Conservation (phyloP, 2,329 filamentous ascomycete species). For the Pseudocercospora macadamiae region DNA sequence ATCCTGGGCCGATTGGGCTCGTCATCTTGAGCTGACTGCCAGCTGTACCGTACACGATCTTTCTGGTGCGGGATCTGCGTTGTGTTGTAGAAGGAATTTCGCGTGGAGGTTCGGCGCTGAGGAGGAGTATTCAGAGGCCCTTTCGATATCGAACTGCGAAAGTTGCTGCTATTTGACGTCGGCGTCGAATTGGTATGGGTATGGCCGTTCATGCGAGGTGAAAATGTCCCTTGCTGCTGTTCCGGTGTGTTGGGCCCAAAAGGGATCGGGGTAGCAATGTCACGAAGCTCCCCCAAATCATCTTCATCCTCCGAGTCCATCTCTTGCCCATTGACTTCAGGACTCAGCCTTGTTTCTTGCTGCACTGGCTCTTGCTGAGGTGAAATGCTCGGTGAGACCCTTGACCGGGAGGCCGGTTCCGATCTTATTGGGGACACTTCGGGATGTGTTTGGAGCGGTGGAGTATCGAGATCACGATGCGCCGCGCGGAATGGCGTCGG, state of each 20-base stretch:
- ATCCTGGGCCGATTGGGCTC: constrained; percentile 42
- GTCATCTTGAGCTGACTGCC: constrained; percentile 42
- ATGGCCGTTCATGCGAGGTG: constrained; percentile 12
- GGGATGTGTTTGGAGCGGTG: constrained; percentile 14
- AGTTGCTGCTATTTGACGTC: constrained; percentile 12
- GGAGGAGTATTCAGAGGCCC: constrained; percentile 22
- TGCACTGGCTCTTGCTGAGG: constrained; percentile 9
- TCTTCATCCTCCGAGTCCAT: constrained; percentile 12
- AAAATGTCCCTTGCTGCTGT: constrained; percentile 21
- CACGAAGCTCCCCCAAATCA: constrained; percentile 25
- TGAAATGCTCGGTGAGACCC: constrained; percentile 3
- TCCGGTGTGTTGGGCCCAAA: constrained; percentile 19
- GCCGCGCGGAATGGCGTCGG: constrained; percentile 6
- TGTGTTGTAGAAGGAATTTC: constrained; percentile 27
- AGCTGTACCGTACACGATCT: constrained; percentile 42
- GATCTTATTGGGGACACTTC: constrained; percentile 27
- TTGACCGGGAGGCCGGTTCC: constrained; percentile 7
- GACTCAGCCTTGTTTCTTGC: constrained; percentile 4
- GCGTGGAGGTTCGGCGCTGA: constrained; percentile 23
- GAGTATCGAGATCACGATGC: constrained; percentile 5
- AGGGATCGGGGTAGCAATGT: constrained; percentile 31
- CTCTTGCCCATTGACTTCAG: constrained; percentile 9
- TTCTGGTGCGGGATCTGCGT: constrained; percentile 35
- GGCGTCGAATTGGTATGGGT: constrained; percentile 13
- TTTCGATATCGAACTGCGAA: constrained; percentile 21